phyloP scores from a whole-genome alignment of 2,329 filamentous ascomycete genomes.

The Fusarium transvaalense region DNA sequence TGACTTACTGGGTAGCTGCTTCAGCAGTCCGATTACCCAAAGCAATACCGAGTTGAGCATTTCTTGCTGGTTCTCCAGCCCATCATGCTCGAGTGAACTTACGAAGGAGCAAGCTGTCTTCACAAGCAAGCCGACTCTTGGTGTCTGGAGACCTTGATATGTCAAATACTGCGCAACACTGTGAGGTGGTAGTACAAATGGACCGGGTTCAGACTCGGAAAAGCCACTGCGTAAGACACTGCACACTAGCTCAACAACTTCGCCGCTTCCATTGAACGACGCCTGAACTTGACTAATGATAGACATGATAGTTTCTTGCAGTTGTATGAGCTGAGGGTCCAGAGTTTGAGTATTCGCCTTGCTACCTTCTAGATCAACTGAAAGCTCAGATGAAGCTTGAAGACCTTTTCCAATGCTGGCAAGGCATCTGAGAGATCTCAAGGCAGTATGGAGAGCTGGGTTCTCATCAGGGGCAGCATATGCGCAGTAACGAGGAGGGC shows the following conservation, averaged over 20 bases:
- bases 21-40: slow-evolving; percentile 73
- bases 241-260: slow-evolving; percentile 79
- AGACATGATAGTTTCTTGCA: slow-evolving; percentile 62
- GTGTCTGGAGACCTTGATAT: slow-evolving; percentile 69
- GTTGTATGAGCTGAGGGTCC: slow-evolving; percentile 42
- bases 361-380: slow-evolving; percentile 74
- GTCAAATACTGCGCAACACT: slow-evolving; percentile 76
- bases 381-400: slow-evolving; percentile 74
- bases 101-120: slow-evolving; percentile 79
- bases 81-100: slow-evolving; percentile 66
- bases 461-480: slow-evolving; percentile 56
- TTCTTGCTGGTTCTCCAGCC: slow-evolving; percentile 58
- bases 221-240: slow-evolving; percentile 79
- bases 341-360: slow-evolving; percentile 2
- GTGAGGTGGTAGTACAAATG: slow-evolving; percentile 79
- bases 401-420: slow-evolving; percentile 78
- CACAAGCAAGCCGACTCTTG: slow-evolving; percentile 76
- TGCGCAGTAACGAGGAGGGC: slow-evolving; percentile 40
- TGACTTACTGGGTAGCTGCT: slow-evolving; percentile 68
- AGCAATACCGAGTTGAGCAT: slow-evolving; percentile 67
- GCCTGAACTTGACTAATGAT: slow-evolving; percentile 62
- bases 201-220: slow-evolving; percentile 78
- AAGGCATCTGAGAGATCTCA: slow-evolving; percentile 75
- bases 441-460: slow-evolving; percentile 60
- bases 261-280: slow-evolving; percentile 70